Evolutionary conservation across 305 asterid species (phyloP).

Genomic region (Salvia sclarea): DNA sequence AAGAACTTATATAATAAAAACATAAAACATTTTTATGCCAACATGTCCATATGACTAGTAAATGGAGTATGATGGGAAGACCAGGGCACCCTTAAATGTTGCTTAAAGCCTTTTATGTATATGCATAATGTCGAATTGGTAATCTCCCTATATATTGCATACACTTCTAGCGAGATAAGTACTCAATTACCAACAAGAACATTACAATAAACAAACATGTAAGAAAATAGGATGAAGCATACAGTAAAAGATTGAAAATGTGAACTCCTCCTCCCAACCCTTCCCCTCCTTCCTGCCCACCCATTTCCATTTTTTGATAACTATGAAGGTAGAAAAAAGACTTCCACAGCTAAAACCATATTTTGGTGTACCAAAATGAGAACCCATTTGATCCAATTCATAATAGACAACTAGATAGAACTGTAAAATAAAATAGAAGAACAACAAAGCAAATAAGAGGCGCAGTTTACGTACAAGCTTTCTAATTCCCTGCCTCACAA

Average conservation of each 20-base stretch:
- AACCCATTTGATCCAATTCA: constrained; percentile 21
- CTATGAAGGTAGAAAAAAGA: neutral
- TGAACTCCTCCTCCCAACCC: neutral
- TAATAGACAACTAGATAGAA: constrained; percentile 12
- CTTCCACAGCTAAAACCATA: constrained; percentile 21
- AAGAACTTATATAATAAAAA: neutral
- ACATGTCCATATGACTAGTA: constrained; percentile 7
- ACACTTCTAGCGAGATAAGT: constrained; percentile 1
- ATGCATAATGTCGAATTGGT: neutral
- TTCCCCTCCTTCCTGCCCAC: neutral
- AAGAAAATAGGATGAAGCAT: neutral
- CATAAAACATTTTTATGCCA: neutral
- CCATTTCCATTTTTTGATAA: neutral
- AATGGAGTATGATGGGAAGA: neutral
- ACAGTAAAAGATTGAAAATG: neutral
- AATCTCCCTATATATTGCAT: neutral
- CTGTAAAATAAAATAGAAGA: neutral
- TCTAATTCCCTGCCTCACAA: constrained; percentile 77
- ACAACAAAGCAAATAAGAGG: constrained; percentile 23
- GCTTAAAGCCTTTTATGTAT: neutral
- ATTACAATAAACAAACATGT: neutral
- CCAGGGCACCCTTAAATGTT: constrained; percentile 4
- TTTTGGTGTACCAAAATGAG: constrained; percentile 15
- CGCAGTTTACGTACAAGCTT: constrained; percentile 58
- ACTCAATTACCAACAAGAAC: neutral